Evolutionary conservation across 257 asterid genomes (phyloP), one percentile per base, ranked within the genome.

Genomic region (Coffea canephora): DNA sequence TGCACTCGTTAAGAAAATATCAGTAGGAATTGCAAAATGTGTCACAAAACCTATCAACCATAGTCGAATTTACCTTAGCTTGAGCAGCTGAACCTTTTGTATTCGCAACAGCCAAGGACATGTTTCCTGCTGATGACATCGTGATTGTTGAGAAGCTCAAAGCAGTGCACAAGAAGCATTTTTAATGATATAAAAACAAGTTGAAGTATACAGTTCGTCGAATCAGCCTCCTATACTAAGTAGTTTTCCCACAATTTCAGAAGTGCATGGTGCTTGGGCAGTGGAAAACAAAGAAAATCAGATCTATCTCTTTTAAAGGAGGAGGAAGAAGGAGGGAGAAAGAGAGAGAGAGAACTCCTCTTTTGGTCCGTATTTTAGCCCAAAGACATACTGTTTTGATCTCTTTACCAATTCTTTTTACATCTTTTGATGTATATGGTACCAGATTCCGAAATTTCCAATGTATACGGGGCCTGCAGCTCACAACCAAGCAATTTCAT

Each of bases 61-160:
- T 79, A 59, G 70, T 21, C 71, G 74, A 10, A 75, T 52, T 68
- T 86, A 91, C 95, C 93, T 91, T 89, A 43, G 83, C 59, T 4
- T 80, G 83, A 77, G 81, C 79, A 77, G 81, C 57, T 18, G 87
- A 73, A 80, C 73, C 75, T 85, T 83, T 85, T 74, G 85, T 78
- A 73, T 79, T 81, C 67, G 83, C 88, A 81, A 82, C 87, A 41
- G 84, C 41, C 23, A 71, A 71, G 36, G 73, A 84, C 36, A 82
- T 49, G 57, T 71, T 79, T 71, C 86, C 87, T 84, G 83, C 54
- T 77, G 65, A 69, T 79, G 62, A 43, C 79, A 84, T 14, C 23
- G 41, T 36, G 68, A 64, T 69, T 34, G 75, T 78, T 79, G 43
- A 76, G 41, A 74, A 81, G 67, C 80, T 76, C 79, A 18, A 50